Evolutionary conservation across 164 flowering plant species (phyloP).

Genomic region (Echeveria elegans): DNA sequence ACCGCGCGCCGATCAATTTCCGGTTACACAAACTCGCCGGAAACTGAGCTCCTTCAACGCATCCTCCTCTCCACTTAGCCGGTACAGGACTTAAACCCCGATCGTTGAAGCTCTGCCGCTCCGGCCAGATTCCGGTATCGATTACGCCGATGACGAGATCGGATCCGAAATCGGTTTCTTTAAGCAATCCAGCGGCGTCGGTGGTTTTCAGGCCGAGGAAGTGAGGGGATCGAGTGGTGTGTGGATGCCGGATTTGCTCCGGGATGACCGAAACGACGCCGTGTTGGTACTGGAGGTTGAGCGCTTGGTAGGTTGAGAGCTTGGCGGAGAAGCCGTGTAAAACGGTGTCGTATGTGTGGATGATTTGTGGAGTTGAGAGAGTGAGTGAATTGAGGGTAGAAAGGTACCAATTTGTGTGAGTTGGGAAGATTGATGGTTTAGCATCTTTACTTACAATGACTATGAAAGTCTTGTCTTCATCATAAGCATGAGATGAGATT

Average conservation of each 20-base stretch:
- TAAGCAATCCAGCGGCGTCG: constrained; percentile 53
- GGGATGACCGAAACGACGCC: constrained; percentile 57
- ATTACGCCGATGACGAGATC: constrained; percentile 85
- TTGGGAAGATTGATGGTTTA: constrained; percentile 76
- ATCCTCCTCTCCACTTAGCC: constrained; percentile 67
- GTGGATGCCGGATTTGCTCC: constrained; percentile 59
- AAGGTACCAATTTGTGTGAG: constrained; percentile 75
- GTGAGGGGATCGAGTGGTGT: constrained; percentile 86
- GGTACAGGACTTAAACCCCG: constrained; percentile 55
- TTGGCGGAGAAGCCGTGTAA: constrained; percentile 81
- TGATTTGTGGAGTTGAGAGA: constrained; percentile 12
- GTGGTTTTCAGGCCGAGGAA: constrained; percentile 59
- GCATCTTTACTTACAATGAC: constrained; percentile 45
- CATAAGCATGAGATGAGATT: too few species aligned
- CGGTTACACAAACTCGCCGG: constrained; percentile 45
- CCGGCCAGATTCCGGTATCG: constrained; percentile 96
- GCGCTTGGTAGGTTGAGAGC: constrained; percentile 39
- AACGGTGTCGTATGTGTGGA: constrained; percentile 64
- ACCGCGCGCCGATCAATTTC: constrained; percentile 79
- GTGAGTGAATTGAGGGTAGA: constrained; percentile 42
- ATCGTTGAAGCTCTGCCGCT: constrained; percentile 58
- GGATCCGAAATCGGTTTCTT: constrained; percentile 88
- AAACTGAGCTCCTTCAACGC: constrained; percentile 35
- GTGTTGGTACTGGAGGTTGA: constrained; percentile 22
- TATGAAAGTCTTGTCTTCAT: constrained; percentile 40